Percentiles rank a stretch among this genome's conserved stretches.
Conservation (phyloP, 805 yeast species). For the Citeromyces nyonsensis region DNA sequence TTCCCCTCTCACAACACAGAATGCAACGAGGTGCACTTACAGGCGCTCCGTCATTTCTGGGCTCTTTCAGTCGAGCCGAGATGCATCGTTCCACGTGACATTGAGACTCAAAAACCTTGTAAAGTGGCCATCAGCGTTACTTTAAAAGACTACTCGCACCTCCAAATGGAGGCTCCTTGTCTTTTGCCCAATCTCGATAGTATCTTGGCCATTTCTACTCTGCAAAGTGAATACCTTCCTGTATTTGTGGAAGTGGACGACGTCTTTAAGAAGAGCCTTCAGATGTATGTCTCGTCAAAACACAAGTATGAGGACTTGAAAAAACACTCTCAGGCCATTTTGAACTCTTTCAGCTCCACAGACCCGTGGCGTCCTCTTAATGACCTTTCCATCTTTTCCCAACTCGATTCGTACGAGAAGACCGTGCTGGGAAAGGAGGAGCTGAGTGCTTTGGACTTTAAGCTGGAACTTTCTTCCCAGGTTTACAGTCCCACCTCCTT, state of each 20-base stretch:
- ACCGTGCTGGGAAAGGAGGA: conserved; percentile 9
- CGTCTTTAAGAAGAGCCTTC: conserved; percentile 24
- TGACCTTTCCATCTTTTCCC: neutral
- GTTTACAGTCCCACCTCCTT: conserved; percentile 22
- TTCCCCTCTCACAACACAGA: conserved; percentile 28
- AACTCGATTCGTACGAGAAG: neutral
- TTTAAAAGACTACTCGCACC: conserved; percentile 19
- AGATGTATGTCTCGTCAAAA: conserved; percentile 34
- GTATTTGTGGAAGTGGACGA: conserved; percentile 27
- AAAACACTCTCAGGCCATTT: neutral
- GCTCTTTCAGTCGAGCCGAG: conserved; percentile 68
- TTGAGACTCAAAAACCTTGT: conserved; percentile 39
- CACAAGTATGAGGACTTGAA: conserved; percentile 18
- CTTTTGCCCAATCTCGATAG: conserved; percentile 43
- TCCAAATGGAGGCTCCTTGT: conserved; percentile 39
- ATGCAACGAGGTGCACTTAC: conserved; percentile 50
- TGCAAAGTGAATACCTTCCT: conserved; percentile 34
- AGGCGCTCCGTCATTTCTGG: conserved; percentile 87
- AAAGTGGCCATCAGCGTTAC: conserved; percentile 21
- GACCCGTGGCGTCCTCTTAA: neutral
- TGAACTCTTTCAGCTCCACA: neutral
- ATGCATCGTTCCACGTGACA: conserved; percentile 66
- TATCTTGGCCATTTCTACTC: conserved; percentile 30
- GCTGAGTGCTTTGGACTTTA: conserved; percentile 35
- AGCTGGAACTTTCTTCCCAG: conserved; percentile 29